Conservation (phyloP, 257 asterid genomes). For the Solanum microdontum region DNA sequence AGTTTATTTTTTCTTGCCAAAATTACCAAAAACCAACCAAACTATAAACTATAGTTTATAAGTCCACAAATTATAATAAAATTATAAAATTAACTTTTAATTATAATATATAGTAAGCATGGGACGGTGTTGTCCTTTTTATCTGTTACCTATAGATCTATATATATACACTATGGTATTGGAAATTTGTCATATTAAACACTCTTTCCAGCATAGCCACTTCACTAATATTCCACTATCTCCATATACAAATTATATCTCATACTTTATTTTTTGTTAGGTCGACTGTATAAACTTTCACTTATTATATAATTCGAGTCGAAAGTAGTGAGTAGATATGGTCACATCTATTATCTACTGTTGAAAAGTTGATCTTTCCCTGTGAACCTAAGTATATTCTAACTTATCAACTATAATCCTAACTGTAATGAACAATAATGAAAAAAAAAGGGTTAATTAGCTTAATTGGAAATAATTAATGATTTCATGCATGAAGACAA, state of each 20-base stretch:
- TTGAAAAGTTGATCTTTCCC: neutral
- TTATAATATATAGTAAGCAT: conserved; percentile 1
- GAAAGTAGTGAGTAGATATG: neutral
- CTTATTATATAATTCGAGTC: neutral
- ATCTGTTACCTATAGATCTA: neutral
- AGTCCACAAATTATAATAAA: neutral
- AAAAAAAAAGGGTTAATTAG: neutral
- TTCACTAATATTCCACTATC: neutral
- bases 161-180: neutral
- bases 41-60: neutral
- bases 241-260: neutral
- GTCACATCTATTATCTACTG: neutral
- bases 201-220: neutral
- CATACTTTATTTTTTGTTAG: neutral
- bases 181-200: neutral
- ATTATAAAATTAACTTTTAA: neutral
- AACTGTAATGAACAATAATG: neutral
- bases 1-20: neutral
- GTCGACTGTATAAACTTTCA: neutral
- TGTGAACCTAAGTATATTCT: neutral
- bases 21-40: neutral
- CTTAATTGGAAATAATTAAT: neutral
- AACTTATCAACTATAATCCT: neutral
- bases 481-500: neutral
- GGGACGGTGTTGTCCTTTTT: conserved; percentile 12